These are phyloP conservation scores for Penicillium malachiteum DNA, from an alignment of 495 filamentous ascomycete genomes.

Conservation along the genomic window DNA sequence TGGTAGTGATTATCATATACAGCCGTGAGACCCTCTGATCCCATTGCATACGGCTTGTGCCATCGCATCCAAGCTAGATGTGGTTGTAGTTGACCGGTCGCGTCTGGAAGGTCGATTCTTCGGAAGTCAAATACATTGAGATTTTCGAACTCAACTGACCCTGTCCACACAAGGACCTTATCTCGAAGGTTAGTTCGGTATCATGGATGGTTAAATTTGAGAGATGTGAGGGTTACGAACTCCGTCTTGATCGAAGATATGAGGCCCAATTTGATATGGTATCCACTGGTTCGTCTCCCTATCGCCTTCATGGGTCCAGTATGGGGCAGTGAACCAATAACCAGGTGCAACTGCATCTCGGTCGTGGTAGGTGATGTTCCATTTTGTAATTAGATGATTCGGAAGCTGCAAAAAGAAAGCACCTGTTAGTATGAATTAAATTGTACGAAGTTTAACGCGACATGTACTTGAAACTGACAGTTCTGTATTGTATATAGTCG, in stretches of 20 bases:
- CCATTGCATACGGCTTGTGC: conserved; percentile 2
- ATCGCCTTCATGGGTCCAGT: conserved; percentile 5
- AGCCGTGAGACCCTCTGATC: not conserved
- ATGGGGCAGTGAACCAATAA: conserved; percentile 12
- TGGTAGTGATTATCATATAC: conserved; percentile 7
- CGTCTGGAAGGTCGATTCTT: conserved; percentile 1
- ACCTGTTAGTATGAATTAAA: not conserved
- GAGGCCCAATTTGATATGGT: conserved; percentile 11
- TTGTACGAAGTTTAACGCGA: not conserved
- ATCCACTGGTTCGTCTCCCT: conserved; percentile 5
- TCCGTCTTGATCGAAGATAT: conserved; percentile 12
- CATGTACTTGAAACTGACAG: not conserved
- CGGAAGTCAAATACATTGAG: conserved; percentile 6
- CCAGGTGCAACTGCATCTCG: not conserved
- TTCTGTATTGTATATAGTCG: not conserved
- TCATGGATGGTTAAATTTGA: not conserved
- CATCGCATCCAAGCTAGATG: conserved; percentile 6
- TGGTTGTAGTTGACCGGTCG: not conserved
- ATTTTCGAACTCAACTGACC: conserved; percentile 4
- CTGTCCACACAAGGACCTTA: conserved; percentile 8
- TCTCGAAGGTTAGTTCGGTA: not conserved
- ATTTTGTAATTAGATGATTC: conserved; percentile 5
- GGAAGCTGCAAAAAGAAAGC: conserved; percentile 3
- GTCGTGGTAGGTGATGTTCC: conserved; percentile 11
- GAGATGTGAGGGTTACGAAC: conserved; percentile 1